phyloP scores from a whole-genome alignment of 1,284 basidiomycete species.

The Volvariella surrecta region DNA sequence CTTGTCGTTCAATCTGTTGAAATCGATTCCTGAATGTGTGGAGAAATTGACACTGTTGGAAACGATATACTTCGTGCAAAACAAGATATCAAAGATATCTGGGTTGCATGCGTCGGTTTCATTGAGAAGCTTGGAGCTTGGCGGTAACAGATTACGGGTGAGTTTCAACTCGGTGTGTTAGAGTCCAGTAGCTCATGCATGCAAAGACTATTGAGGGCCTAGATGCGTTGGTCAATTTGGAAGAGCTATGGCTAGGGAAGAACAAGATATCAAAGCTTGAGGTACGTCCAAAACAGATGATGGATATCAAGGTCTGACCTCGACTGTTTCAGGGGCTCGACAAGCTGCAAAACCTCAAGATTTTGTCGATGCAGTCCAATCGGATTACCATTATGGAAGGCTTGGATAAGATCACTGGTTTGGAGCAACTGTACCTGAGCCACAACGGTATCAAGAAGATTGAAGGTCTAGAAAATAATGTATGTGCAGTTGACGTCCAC shows the following conservation, averaged over 20 bases:
- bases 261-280: constrained; percentile 91
- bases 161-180: constrained; percentile 7
- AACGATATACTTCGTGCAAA: constrained; percentile 93
- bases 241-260: constrained; percentile 96
- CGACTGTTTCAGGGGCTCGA: constrained; percentile 40
- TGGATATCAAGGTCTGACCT: constrained; percentile 1
- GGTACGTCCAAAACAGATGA: constrained; percentile 29
- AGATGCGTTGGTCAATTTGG: constrained; percentile 74
- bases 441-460: constrained; percentile 86
- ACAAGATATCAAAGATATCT: constrained; percentile 81
- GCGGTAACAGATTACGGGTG: constrained; percentile 87
- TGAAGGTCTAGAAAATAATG: constrained; percentile 85
- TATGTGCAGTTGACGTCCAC: constrained; percentile 24
- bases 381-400: constrained; percentile 86
- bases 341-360: constrained; percentile 63
- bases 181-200: constrained; percentile 3
- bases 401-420: constrained; percentile 58
- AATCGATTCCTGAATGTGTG: constrained; percentile 58
- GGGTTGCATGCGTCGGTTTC: constrained; percentile 53
- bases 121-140: constrained; percentile 83
- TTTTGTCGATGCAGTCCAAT: constrained; percentile 89
- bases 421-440: constrained; percentile 91
- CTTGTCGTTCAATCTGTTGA: constrained; percentile 91
- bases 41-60: constrained; percentile 52
- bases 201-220: constrained; percentile 81